These are phyloP conservation scores for Epichloe sp. DNA, from an alignment of 2,329 filamentous ascomycete species.

Conservation along the genomic window DNA sequence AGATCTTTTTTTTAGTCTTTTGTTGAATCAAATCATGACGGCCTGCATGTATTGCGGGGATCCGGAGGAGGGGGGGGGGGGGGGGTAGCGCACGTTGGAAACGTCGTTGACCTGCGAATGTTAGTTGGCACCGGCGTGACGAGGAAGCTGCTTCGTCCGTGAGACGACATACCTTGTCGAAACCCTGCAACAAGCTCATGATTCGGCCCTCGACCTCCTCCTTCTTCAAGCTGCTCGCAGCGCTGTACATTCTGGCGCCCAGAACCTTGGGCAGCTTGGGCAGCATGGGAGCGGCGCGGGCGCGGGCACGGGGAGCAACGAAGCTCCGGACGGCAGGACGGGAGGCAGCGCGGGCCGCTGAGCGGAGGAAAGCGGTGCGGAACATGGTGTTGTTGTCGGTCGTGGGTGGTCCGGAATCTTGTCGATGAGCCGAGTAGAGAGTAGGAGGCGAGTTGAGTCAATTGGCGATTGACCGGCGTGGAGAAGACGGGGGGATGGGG, in stretches of 20 bases:
- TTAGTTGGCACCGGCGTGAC: conserved; percentile 12
- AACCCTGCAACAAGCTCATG: conserved; percentile 83
- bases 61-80: too few species aligned
- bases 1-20: conserved; percentile 9
- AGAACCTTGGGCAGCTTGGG: conserved; percentile 36
- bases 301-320: conserved; percentile 33
- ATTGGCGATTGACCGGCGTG: conserved; percentile 7
- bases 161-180: conserved; percentile 60
- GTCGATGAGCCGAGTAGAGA: not conserved
- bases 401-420: not conserved
- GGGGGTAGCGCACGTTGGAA: conserved; percentile 38
- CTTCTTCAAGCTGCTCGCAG: conserved; percentile 63
- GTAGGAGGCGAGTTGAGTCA: not conserved
- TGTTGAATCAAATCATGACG: not conserved
- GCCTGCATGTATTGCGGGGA: too few species aligned
- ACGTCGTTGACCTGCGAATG: conserved; percentile 50
- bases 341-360: conserved; percentile 49
- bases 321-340: conserved; percentile 40
- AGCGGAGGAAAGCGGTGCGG: conserved; percentile 73
- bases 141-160: too few species aligned
- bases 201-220: conserved; percentile 84
- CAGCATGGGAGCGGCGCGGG: conserved; percentile 38
- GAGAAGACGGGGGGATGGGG: not conserved
- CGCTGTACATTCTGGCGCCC: conserved; percentile 74
- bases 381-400: conserved; percentile 49